Base-by-base conservation (phyloP, 177 flowering plant species). In the Vitis hybrid region DNA sequence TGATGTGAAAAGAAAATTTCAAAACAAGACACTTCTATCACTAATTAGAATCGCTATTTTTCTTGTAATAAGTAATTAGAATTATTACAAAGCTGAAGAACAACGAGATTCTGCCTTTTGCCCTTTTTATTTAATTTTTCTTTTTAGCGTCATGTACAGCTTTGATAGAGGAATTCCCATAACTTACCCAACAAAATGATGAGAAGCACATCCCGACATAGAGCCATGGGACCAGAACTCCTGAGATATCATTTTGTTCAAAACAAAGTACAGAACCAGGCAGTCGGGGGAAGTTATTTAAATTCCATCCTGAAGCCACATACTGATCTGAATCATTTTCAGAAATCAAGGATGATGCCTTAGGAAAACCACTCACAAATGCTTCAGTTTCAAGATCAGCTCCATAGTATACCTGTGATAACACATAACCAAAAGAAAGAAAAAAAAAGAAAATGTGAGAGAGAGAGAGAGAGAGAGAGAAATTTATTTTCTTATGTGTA, bases 141-240 rank as follows among this genome's bases (percentile, higher is more conserved):
- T 48, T 45, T 64, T 67, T 39, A 39, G 10, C 16, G 5, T 45
- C 19, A 58, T 39, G 12, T 16, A 15, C 13, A 51, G 5, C 48
- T 16, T 26, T 60, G 15, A 50, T 3, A 16, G 11, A 62, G 50
- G n/a, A 70, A 15, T 56, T 29, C 53, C 21, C 64, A 56, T 5
- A 16, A 74, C 93, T 72, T 85, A 91, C 98, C 98, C 98, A 93
- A 77, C 98, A 93, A 79, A 93, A 91, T 70, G 98, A 91, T 19
- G 98, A 93, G 77, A 93, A 90, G 80, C 98, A 93, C 97, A 91
- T 93, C 53, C 98, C 98, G 45, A 93, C 78, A 78, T 91, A 91
- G 16, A 93, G 83, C 98, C 98, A 93, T 66, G 98, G 98, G 50
- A 91, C 95, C 26, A 88, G 68, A 72, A 93, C 97, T 65, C 97